Conservation (phyloP, 2,329 filamentous ascomycete genomes). For the Sphaerulina musiva region DNA sequence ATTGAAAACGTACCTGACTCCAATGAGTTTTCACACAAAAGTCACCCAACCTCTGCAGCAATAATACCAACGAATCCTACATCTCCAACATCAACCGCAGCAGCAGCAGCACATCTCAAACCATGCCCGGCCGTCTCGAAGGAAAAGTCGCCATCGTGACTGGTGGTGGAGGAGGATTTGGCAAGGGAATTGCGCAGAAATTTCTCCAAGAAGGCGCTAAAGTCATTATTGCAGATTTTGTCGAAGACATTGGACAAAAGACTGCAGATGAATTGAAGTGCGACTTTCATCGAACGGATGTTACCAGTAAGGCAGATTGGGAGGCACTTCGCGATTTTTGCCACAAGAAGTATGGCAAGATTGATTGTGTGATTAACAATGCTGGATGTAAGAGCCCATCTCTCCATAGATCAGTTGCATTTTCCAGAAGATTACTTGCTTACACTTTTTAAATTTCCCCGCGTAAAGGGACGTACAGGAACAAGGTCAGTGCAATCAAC, state of each 20-base stretch:
- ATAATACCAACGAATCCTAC: too few species aligned
- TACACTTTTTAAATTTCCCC: too few species aligned
- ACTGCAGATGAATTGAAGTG: conserved; percentile 45
- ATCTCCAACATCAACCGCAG: too few species aligned
- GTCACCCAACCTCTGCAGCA: too few species aligned
- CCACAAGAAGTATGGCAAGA: conserved; percentile 43
- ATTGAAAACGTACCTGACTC: too few species aligned
- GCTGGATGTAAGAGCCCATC: conserved; percentile 39
- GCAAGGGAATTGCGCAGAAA: conserved; percentile 54
- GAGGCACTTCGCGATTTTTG: conserved; percentile 43
- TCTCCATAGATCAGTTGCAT: too few species aligned
- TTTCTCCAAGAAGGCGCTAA: conserved; percentile 55
- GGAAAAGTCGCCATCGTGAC: conserved; percentile 45
- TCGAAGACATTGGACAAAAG: conserved; percentile 46
- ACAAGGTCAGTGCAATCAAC: conserved; percentile 40
- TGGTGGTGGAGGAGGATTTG: conserved; percentile 58
- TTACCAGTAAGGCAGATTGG: conserved; percentile 51
- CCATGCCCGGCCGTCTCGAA: conserved; percentile 21
- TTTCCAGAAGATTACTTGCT: too few species aligned
- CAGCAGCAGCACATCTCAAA: not conserved
- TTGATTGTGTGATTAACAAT: conserved; percentile 58
- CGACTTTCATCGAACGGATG: conserved; percentile 47
- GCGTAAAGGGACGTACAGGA: conserved; percentile 44
- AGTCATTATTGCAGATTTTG: conserved; percentile 58
- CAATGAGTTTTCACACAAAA: too few species aligned